A percentile compares a stretch with the other conserved stretches of the same genome.
Conservation (phyloP, 2,329 filamentous ascomycete genomes). For the Neurospora crassa region DNA sequence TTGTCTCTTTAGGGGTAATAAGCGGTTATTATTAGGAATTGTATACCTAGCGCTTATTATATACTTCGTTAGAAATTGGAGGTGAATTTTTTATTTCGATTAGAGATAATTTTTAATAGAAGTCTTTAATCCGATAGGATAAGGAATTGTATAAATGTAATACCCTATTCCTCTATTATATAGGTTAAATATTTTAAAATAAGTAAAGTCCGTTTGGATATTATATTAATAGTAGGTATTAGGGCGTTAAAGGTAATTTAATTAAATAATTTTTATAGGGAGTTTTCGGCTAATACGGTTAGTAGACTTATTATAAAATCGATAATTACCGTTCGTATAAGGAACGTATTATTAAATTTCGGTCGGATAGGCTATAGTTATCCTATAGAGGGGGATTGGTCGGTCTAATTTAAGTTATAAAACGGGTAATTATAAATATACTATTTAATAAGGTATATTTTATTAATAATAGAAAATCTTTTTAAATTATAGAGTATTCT, state of each 20-base stretch:
- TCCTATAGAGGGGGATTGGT: too few relatives aligned
- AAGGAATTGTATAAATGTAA: not conserved
- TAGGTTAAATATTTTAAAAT: not conserved
- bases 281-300: rapidly evolving
- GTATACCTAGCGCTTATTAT: not conserved
- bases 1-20: not conserved
- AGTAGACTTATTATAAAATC: too few relatives aligned
- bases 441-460: too few relatives aligned
- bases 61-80: not conserved
- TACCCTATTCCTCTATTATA: not conserved
- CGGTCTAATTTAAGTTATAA: too few relatives aligned
- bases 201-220: not conserved
- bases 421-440: too few relatives aligned
- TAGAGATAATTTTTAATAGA: not conserved
- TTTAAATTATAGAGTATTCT: too few relatives aligned
- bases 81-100: not conserved
- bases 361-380: too few relatives aligned
- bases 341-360: too few relatives aligned
- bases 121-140: not conserved
- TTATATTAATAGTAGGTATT: not conserved
- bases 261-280: not conserved
- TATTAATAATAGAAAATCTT: too few relatives aligned
- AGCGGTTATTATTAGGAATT: not conserved
- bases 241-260: not conserved
- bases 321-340: too few relatives aligned